These are phyloP conservation scores for Typha latifolia DNA, from an alignment of 176 grass and related monocot genomes.

Conservation along the genomic window DNA sequence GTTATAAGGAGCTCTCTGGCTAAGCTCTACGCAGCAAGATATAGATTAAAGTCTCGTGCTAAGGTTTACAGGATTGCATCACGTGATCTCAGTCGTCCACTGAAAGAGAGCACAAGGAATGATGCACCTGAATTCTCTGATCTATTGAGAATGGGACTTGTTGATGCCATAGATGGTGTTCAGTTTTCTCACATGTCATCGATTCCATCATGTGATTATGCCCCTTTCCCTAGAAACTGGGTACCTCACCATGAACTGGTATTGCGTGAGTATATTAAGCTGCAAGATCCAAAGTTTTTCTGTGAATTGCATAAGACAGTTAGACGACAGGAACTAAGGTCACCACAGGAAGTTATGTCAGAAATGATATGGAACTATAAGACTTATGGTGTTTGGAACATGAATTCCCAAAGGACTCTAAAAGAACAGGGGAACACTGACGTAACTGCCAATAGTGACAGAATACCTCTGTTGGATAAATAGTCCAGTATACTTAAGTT, in stretches of 20 bases:
- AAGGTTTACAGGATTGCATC: slow-evolving; percentile 95
- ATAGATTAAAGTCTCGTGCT: slow-evolving; percentile 90
- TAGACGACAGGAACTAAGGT: slow-evolving; percentile 51
- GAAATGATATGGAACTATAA: slow-evolving; percentile 84
- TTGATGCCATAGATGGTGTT: slow-evolving; percentile 87
- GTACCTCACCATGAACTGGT: slow-evolving; percentile 72
- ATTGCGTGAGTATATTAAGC: slow-evolving; percentile 73
- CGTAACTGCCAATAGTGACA: slow-evolving; percentile 14
- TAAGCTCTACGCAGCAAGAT: slow-evolving; percentile 85
- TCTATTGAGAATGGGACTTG: slow-evolving; percentile 85
- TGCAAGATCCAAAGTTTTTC: slow-evolving; percentile 90
- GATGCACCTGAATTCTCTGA: slow-evolving; percentile 88
- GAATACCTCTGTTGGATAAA: slow-evolving; percentile 40
- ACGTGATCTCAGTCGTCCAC: slow-evolving; percentile 72
- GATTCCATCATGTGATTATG: slow-evolving; percentile 92
- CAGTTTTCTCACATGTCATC: slow-evolving; percentile 80
- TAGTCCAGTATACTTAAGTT: slow-evolving; percentile 8
- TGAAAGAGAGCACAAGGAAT: slow-evolving; percentile 76
- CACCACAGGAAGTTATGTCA: slow-evolving; percentile 70
- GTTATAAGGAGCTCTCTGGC: slow-evolving; percentile 78
- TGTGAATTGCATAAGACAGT: slow-evolving; percentile 67
- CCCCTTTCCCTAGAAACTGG: slow-evolving; percentile 78
- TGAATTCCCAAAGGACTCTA: slow-evolving; percentile 25
- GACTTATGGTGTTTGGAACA: slow-evolving; percentile 65
- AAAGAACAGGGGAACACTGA: slow-evolving; percentile 15